phyloP scores from a whole-genome alignment of 768 basidiomycete genomes.

The Xanthoconium stramineum region DNA sequence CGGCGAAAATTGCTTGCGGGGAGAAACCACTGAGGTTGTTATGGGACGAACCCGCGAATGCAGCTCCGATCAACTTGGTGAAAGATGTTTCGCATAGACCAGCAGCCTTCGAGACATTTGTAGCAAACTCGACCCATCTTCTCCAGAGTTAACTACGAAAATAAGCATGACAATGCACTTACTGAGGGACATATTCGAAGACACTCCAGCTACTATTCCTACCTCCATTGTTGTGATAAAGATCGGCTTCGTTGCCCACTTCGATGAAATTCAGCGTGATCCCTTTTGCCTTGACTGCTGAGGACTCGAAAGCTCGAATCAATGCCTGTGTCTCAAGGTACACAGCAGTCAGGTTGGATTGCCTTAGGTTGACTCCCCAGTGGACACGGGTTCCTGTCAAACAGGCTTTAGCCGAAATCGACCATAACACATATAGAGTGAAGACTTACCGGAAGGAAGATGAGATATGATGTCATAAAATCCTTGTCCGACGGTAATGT shows the following conservation, averaged over 20 bases:
- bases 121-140: conserved; percentile 55
- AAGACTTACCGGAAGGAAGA: conserved; percentile 44
- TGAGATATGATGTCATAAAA: conserved; percentile 53
- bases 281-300: conserved; percentile 35
- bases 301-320: conserved; percentile 44
- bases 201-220: conserved; percentile 40
- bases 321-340: conserved; percentile 49
- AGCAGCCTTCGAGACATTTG: conserved; percentile 42
- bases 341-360: conserved; percentile 47
- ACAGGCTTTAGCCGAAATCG: not conserved
- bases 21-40: conserved; percentile 46
- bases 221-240: conserved; percentile 46
- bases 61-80: conserved; percentile 46
- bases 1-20: conserved; percentile 54
- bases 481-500: conserved; percentile 53
- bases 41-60: conserved; percentile 51
- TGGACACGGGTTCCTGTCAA: conserved; percentile 54
- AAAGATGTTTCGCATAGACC: conserved; percentile 36
- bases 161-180: conserved; percentile 16
- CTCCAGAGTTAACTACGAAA: not conserved
- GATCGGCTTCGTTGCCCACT: conserved; percentile 61
- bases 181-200: conserved; percentile 49
- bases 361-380: conserved; percentile 68
- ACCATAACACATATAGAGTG: not conserved
- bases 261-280: conserved; percentile 57